Conservation (phyloP, 768 basidiomycete genomes). For the Neoboletus subvelutipes region DNA sequence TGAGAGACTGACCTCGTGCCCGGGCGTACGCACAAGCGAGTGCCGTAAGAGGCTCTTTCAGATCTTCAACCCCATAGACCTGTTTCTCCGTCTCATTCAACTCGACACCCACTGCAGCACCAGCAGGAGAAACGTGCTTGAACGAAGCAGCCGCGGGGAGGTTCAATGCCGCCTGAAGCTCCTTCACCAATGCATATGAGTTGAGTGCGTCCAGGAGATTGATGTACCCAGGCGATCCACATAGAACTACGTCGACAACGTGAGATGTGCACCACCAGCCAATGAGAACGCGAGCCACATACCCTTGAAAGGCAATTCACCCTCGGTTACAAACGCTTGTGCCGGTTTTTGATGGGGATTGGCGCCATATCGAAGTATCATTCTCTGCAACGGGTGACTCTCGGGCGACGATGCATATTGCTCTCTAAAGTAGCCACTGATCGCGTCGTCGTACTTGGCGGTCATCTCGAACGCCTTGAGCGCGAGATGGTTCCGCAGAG, state of each 20-base stretch:
- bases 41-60: slow-evolving; percentile 85
- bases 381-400: slow-evolving; percentile 74
- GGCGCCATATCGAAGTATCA: slow-evolving; percentile 89
- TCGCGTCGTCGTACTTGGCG: slow-evolving; percentile 91
- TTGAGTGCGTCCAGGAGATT: slow-evolving; percentile 97
- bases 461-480: slow-evolving; percentile 98
- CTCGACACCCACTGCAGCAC: slow-evolving; percentile 88
- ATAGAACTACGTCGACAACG: slow-evolving; percentile 56
- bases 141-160: slow-evolving; percentile 98
- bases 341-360: slow-evolving; percentile 99
- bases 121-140: slow-evolving; percentile 99
- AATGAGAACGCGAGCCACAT: not conserved
- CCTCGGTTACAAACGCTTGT: slow-evolving; percentile 88
- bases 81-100: slow-evolving; percentile 84
- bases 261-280: not conserved
- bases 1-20: slow-evolving; percentile 67
- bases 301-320: slow-evolving; percentile 95
- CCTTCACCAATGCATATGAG: slow-evolving; percentile 93
- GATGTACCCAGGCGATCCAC: slow-evolving; percentile 97
- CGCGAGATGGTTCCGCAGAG: slow-evolving; percentile 74
- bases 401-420: slow-evolving; percentile 91
- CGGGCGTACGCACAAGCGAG: slow-evolving; percentile 94
- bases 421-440: slow-evolving; percentile 94
- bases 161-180: slow-evolving; percentile 80
- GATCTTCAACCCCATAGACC: slow-evolving; percentile 95